Base-by-base conservation (phyloP, 2,329 filamentous ascomycete species). In the Emmonsia crescens region DNA sequence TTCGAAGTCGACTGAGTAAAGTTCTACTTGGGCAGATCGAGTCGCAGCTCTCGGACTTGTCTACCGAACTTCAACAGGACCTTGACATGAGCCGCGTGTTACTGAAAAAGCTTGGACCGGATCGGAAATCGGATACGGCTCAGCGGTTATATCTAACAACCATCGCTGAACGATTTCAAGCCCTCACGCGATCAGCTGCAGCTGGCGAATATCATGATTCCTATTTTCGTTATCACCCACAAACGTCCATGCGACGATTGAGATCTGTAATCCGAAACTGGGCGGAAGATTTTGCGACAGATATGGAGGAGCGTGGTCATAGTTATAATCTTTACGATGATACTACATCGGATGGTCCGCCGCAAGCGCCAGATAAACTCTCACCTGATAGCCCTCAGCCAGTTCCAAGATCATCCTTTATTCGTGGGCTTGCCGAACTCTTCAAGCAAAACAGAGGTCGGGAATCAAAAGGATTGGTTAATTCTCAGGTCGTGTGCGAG, bases 401-500 rank as follows among this genome's bases (percentile, higher is more conserved):
- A 19, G 59, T 66, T 8, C 14, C 60, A 40, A 60, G 64, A 63
- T 58, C 60, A 29, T 58, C 61, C 29, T 61, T 68, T 63, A 64
- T 66, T 51, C 49, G 40, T 3, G 62, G 59, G 19, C 57, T 65
- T 57, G 31, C 59, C 12, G 60, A 63, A 48, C 60, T 67, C 1
- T 49, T 64, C 14, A 61, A 63, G 31, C 63, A 65, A 46, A 62
- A 61, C 52, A 63, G 61, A 61, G 65, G 68, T 49, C 63, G 63
- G 21, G 74, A 78, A 59, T 66, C 78, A 1, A 60, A 71, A 2
- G 75, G 76, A 10, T 74, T 70, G 27, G 75, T 73, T 67, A 78
- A 77, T 61, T 73, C 76, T 1, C 66, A 73, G 1, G 63, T 78
- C 0, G 64, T 79, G 19, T 72, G 72, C 2, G 74, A 77, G 54